Evolutionary conservation across 176 grass and related monocot genomes (phyloP).

Genomic region (Aegilops longissima): DNA sequence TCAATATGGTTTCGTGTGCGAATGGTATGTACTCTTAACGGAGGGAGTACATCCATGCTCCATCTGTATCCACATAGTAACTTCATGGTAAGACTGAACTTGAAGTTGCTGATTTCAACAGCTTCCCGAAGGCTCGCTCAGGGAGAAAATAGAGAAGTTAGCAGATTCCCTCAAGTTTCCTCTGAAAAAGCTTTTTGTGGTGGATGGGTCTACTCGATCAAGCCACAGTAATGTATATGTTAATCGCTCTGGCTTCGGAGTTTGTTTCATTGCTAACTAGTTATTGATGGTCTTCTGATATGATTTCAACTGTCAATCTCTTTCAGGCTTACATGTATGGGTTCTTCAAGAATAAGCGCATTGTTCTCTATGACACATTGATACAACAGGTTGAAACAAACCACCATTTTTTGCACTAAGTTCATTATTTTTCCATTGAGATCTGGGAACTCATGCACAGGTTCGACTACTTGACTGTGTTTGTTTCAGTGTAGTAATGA

Average conservation of each 20-base stretch:
- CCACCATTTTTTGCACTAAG: background rate
- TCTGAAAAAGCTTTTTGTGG: slow-evolving; percentile 94
- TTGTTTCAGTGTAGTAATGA: slow-evolving; percentile 78
- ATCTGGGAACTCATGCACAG: background rate
- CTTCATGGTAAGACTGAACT: slow-evolving; percentile 9
- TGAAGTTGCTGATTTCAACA: slow-evolving; percentile 40
- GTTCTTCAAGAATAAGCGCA: slow-evolving; percentile 98
- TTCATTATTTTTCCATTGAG: background rate
- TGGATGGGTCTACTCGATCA: slow-evolving; percentile 97
- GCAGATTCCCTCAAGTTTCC: slow-evolving; percentile 94
- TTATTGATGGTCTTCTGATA: slow-evolving; percentile 10
- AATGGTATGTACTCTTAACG: background rate
- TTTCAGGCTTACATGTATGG: slow-evolving; percentile 99
- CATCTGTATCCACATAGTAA: background rate
- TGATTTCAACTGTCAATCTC: slow-evolving; percentile 30
- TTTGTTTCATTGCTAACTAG: background rate
- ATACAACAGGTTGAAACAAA: slow-evolving; percentile 79
- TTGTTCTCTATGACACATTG: slow-evolving; percentile 98
- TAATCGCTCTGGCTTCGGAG: slow-evolving; percentile 1
- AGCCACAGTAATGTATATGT: slow-evolving; percentile 97
- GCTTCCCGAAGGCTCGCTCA: slow-evolving; percentile 91
- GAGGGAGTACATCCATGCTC: background rate
- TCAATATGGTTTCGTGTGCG: slow-evolving; percentile 26
- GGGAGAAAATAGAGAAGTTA: slow-evolving; percentile 93
- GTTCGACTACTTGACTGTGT: slow-evolving; percentile 18